Conservation (phyloP, 139 green algal genomes). For the Mychonastes homosphaera region DNA sequence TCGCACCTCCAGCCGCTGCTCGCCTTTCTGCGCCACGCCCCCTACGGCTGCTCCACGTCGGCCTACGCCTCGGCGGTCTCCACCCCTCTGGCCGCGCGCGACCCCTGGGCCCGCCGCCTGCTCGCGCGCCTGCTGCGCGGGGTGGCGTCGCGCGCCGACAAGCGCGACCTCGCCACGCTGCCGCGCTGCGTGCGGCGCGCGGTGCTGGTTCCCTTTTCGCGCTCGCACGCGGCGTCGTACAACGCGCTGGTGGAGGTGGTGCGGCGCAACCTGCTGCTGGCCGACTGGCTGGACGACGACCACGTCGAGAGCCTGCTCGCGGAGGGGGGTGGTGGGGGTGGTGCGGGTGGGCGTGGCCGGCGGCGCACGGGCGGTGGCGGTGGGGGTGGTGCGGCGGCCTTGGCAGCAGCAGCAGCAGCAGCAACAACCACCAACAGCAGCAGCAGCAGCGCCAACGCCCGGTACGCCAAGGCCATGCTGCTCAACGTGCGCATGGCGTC, state of each 20-base stretch:
- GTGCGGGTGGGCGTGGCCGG: not conserved
- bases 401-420: not conserved
- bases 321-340: constrained; percentile 10
- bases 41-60: too few species aligned
- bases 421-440: not conserved
- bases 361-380: not conserved
- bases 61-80: too few species aligned
- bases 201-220: constrained; percentile 65
- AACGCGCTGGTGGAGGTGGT: constrained; percentile 81
- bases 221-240: constrained; percentile 70
- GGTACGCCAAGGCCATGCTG: constrained; percentile 56
- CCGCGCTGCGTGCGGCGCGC: constrained; percentile 35
- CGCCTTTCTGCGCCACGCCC: not conserved
- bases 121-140: not conserved
- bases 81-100: too few species aligned
- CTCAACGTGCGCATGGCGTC: constrained; percentile 63
- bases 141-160: constrained; percentile 31
- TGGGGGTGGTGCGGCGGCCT: not conserved
- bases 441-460: constrained; percentile 21
- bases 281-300: constrained; percentile 78
- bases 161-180: constrained; percentile 63
- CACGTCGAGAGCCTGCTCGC: constrained; percentile 78
- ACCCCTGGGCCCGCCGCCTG: too few species aligned
- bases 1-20: constrained; percentile 6
- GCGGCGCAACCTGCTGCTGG: constrained; percentile 73